Conservation (phyloP, 441 rosid genomes). For the Kokia cookei region DNA sequence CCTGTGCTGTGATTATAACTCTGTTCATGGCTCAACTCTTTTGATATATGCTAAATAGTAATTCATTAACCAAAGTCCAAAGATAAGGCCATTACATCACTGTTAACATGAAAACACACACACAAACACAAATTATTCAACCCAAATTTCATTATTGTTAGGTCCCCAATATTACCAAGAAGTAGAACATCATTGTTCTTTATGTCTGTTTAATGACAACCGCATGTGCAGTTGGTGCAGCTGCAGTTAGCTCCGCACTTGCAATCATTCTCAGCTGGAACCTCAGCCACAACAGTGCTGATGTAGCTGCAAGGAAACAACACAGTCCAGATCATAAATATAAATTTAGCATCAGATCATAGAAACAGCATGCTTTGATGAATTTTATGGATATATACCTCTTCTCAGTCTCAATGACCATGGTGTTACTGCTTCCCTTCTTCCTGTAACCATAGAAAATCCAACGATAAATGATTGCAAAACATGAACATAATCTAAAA, state of each 20-base stretch:
- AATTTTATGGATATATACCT: constrained; percentile 24
- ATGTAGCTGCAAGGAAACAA: constrained; percentile 34
- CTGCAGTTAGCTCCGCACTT: constrained; percentile 68
- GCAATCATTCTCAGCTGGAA: constrained; percentile 62
- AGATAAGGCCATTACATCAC: constrained; percentile 20
- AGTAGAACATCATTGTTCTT: not conserved
- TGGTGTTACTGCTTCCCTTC: constrained; percentile 47
- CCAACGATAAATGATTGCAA: not conserved
- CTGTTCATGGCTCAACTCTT: not conserved
- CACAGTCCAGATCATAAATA: not conserved
- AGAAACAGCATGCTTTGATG: not conserved
- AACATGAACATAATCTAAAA: not conserved
- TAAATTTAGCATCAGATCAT: not conserved
- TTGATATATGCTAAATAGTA: constrained; percentile 1
- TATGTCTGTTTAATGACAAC: constrained; percentile 18
- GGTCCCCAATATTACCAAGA: not conserved
- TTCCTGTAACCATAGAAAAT: constrained; percentile 34
- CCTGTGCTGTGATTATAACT: not conserved
- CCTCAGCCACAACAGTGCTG: constrained; percentile 36
- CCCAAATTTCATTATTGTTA: constrained; percentile 12
- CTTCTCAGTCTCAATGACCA: constrained; percentile 52
- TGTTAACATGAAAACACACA: not conserved
- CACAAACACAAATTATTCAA: constrained; percentile 8
- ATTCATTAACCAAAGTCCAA: constrained; percentile 13
- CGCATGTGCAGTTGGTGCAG: constrained; percentile 59